phyloP scores from a whole-genome alignment of 768 basidiomycete species.

The Melanogaster broomeanus region DNA sequence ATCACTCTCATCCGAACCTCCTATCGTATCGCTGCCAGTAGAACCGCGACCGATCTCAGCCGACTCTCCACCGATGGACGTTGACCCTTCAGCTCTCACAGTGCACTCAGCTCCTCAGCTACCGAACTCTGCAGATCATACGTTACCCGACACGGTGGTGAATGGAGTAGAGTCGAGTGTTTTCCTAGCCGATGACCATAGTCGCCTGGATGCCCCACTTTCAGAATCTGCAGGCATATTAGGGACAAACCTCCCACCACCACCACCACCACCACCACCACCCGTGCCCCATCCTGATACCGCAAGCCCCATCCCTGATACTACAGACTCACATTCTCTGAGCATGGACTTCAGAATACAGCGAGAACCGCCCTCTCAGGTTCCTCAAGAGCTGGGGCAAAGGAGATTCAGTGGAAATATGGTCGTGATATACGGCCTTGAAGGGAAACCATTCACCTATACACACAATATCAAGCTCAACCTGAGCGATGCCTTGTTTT shows the following conservation, averaged over 20 bases:
- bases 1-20: neutral
- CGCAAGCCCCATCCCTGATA: slow-evolving; percentile 10
- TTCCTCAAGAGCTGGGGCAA: neutral
- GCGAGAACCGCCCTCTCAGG: neutral
- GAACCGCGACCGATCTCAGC: neutral
- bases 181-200: neutral
- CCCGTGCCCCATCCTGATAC: neutral
- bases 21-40: neutral
- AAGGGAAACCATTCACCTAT: slow-evolving; percentile 20
- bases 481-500: slow-evolving; percentile 29
- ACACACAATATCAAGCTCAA: slow-evolving; percentile 26
- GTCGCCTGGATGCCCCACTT: neutral
- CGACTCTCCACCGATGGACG: neutral
- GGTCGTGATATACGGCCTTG: slow-evolving; percentile 16
- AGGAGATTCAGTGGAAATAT: slow-evolving; percentile 18
- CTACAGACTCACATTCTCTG: slow-evolving; percentile 13
- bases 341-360: slow-evolving; percentile 17
- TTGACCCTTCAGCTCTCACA: neutral
- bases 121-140: neutral
- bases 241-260: neutral
- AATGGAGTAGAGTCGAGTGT: neutral
- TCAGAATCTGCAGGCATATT: neutral
- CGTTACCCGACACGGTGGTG: neutral
- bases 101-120: too few species aligned
- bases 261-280: slow-evolving; percentile 1